Conservation (phyloP, 176 grass and related monocot genomes). For the Aegilops speltoides region DNA sequence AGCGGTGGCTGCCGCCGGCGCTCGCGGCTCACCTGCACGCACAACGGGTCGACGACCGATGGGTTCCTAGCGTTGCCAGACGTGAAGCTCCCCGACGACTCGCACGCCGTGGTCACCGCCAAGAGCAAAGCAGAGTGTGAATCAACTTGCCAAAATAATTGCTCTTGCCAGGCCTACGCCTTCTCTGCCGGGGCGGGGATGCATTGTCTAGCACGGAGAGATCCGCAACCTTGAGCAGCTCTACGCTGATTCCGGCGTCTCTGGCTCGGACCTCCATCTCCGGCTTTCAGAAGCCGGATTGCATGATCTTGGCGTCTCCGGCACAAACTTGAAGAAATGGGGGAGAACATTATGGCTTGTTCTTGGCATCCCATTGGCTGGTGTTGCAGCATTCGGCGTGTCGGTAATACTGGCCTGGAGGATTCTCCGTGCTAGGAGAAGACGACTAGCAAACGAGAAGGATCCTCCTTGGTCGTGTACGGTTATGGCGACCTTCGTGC, state of each 20-base stretch:
- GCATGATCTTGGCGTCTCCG: no score
- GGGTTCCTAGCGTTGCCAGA: neutral
- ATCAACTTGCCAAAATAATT: neutral
- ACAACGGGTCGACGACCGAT: neutral
- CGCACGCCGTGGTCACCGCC: neutral
- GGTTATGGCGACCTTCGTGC: conserved; percentile 13
- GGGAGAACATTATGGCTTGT: neutral
- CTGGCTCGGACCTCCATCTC: no score
- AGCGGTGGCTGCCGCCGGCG: neutral
- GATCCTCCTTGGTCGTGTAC: conserved; percentile 6
- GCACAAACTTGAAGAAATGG: neutral
- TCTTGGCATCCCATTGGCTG: neutral
- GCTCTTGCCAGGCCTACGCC: conserved; percentile 28
- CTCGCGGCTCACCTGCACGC: neutral
- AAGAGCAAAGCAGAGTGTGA: conserved; percentile 11
- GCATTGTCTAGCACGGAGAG: conserved; percentile 10
- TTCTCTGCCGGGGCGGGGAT: neutral
- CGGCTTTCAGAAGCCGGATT: no score
- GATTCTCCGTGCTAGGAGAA: neutral
- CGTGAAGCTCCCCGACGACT: neutral
- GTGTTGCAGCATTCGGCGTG: neutral
- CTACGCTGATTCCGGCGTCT: neutral
- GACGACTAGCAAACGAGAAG: no score
- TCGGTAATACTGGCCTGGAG: neutral
- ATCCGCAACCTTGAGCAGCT: conserved; percentile 21